phyloP scores from a whole-genome alignment of 331 rosid species.

The Malus hybrid region DNA sequence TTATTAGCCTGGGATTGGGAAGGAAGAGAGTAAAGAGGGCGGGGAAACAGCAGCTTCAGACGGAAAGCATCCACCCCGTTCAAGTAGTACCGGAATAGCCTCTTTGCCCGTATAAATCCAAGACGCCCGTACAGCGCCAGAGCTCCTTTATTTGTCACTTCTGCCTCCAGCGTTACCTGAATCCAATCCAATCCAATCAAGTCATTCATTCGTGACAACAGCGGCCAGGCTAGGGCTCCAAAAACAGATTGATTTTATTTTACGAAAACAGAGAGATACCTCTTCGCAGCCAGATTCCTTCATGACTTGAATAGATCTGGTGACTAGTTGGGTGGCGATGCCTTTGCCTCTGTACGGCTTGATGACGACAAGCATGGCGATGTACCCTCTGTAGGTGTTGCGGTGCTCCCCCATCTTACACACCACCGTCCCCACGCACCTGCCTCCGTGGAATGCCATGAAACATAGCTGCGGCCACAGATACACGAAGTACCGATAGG shows the following conservation, averaged over 20 bases:
- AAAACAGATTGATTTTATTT: background rate
- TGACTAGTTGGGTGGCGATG: slow-evolving; percentile 88
- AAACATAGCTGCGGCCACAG: slow-evolving; percentile 96
- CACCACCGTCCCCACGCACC: slow-evolving; percentile 90
- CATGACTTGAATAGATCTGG: slow-evolving; percentile 84
- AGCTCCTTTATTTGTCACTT: slow-evolving; percentile 95
- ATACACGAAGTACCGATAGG: slow-evolving; percentile 90
- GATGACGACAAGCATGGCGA: slow-evolving; percentile 92
- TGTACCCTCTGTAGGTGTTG: slow-evolving; percentile 78
- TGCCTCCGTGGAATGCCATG: slow-evolving; percentile 84
- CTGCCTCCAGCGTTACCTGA: slow-evolving; percentile 90
- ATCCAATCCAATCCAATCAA: background rate
- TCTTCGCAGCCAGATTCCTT: slow-evolving; percentile 97
- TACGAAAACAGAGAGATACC: slow-evolving; percentile 31
- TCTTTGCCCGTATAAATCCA: slow-evolving; percentile 79
- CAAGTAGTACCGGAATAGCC: slow-evolving; percentile 90
- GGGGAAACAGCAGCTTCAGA: slow-evolving; percentile 74
- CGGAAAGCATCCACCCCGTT: slow-evolving; percentile 99
- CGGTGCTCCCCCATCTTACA: slow-evolving; percentile 99
- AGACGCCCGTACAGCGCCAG: slow-evolving; percentile 96
- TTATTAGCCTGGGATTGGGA: background rate
- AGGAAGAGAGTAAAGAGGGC: slow-evolving; percentile 27
- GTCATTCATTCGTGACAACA: too few relatives aligned
- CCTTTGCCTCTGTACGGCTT: slow-evolving; percentile 92
- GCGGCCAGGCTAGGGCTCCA: too few relatives aligned